Percentiles rank a stretch among this genome's conserved stretches.
These are phyloP conservation scores for Agaricus blazei DNA, from an alignment of 768 basidiomycete species.

Conservation along the genomic window DNA sequence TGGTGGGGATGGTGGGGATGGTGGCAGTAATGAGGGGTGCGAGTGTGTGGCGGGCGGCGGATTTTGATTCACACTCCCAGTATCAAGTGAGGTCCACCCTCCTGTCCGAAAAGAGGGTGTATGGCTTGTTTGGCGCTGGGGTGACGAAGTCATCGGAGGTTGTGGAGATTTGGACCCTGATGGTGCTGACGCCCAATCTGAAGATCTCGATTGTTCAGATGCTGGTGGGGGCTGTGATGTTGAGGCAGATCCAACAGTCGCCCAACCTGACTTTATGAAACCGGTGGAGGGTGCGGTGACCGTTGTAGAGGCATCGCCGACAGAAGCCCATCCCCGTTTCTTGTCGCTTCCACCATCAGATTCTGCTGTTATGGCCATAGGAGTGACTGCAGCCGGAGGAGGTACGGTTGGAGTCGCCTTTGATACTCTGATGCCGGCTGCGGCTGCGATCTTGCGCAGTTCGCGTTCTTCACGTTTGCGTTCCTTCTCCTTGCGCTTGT, in stretches of 20 bases:
- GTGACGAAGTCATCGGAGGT: conserved; percentile 2
- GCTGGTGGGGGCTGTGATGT: conserved; percentile 13
- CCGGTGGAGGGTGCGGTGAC: conserved; percentile 20
- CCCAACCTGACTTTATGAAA: conserved; percentile 47
- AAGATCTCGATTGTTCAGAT: conserved; percentile 11
- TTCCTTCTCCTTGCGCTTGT: conserved; percentile 81
- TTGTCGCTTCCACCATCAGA: conserved; percentile 26
- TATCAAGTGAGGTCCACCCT: conserved; percentile 67
- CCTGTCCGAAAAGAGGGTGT: conserved; percentile 52
- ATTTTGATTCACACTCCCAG: conserved; percentile 22
- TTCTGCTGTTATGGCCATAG: conserved; percentile 14
- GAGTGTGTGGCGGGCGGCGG: not conserved
- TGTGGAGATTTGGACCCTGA: conserved; percentile 13
- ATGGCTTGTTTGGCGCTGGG: conserved; percentile 11
- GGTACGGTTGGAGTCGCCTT: conserved; percentile 23
- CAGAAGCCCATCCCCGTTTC: conserved; percentile 48
- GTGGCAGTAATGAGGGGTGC: conserved; percentile 1
- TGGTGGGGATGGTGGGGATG: conserved; percentile 19
- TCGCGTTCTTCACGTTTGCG: conserved; percentile 83
- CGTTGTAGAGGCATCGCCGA: conserved; percentile 18
- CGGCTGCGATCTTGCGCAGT: conserved; percentile 76
- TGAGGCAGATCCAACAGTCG: conserved; percentile 32
- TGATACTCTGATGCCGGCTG: conserved; percentile 70
- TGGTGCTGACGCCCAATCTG: conserved; percentile 9
- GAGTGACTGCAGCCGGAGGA: conserved; percentile 17